Conservation (phyloP, 1,284 basidiomycete species). For the Rhodotorula sp. region DNA sequence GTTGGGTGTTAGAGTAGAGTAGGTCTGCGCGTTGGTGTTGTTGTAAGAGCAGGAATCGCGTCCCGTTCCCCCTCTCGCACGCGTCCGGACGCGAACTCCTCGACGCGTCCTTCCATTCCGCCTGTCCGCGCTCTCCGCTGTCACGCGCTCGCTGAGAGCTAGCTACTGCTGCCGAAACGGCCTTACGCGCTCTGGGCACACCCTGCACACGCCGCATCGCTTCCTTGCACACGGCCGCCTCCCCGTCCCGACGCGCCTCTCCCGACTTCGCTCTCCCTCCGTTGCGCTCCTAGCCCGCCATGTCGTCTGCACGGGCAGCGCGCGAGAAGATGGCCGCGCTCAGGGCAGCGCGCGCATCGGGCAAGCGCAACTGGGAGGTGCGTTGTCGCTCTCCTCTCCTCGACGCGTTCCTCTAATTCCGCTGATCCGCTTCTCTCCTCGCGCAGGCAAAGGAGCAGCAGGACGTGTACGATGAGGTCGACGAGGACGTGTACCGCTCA, state of each 20-base stretch:
- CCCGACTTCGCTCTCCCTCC: neutral
- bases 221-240: neutral
- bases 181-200: too few relatives aligned
- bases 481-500: constrained; percentile 83
- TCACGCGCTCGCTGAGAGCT: too few relatives aligned
- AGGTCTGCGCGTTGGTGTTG: neutral
- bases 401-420: constrained; percentile 3
- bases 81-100: neutral
- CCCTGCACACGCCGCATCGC: neutral
- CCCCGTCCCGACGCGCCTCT: neutral
- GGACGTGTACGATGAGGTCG: constrained; percentile 86
- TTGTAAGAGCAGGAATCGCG: neutral
- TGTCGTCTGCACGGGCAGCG: constrained; percentile 32
- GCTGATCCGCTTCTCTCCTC: neutral
- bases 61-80: neutral
- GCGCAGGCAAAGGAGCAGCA: constrained; percentile 62
- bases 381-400: constrained; percentile 26
- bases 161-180: neutral
- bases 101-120: neutral
- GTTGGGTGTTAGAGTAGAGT: constrained; percentile 64
- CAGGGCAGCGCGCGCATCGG: constrained; percentile 54
- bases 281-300: neutral
- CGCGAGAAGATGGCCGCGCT: constrained; percentile 50
- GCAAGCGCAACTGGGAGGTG: constrained; percentile 57
- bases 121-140: neutral